A percentile compares a stretch with the other conserved stretches of the same genome.
Evolutionary conservation across 2,329 filamentous ascomycete genomes (phyloP).

Genomic region (Neonectria magnoliae): DNA sequence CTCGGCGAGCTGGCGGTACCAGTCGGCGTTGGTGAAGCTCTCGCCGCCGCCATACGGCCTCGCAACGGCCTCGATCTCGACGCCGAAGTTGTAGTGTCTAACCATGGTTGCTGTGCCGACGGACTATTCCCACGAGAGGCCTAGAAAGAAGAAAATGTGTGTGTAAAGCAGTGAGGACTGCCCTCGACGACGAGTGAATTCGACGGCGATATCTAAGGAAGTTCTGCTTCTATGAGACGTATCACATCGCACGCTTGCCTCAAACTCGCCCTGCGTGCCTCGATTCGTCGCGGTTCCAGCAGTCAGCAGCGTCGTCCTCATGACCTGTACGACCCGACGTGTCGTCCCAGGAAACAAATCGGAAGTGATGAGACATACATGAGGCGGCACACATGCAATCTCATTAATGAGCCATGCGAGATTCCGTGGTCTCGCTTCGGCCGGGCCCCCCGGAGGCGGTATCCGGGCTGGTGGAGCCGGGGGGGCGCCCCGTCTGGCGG

Average conservation of each 20-base stretch:
- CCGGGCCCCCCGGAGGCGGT: conserved; percentile 10
- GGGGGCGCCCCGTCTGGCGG: background rate
- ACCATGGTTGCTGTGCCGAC: conserved; percentile 34
- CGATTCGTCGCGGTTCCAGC: conserved; percentile 7
- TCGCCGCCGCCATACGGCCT: conserved; percentile 50
- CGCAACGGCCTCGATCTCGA: conserved; percentile 52
- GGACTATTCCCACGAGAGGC: background rate
- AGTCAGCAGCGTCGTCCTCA: conserved; percentile 2
- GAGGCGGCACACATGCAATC: conserved; percentile 14
- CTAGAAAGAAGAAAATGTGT: background rate
- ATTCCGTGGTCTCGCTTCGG: conserved; percentile 7
- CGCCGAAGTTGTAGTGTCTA: conserved; percentile 52
- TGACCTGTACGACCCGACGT: conserved; percentile 11
- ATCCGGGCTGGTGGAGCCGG: conserved; percentile 15
- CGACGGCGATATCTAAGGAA: conserved; percentile 2
- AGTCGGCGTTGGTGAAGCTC: conserved; percentile 52
- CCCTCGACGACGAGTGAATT: background rate
- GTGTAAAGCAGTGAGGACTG: background rate
- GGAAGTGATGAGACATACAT: background rate
- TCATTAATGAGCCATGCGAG: conserved; percentile 5
- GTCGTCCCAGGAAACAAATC: conserved; percentile 11
- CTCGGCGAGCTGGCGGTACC: conserved; percentile 53
- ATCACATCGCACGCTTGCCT: conserved; percentile 1
- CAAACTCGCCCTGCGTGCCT: background rate
- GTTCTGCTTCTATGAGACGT: conserved; percentile 2